These are phyloP conservation scores for Eimeria acervulina DNA, from an alignment of 169 alveolate genomes.

Conservation along the genomic window DNA sequence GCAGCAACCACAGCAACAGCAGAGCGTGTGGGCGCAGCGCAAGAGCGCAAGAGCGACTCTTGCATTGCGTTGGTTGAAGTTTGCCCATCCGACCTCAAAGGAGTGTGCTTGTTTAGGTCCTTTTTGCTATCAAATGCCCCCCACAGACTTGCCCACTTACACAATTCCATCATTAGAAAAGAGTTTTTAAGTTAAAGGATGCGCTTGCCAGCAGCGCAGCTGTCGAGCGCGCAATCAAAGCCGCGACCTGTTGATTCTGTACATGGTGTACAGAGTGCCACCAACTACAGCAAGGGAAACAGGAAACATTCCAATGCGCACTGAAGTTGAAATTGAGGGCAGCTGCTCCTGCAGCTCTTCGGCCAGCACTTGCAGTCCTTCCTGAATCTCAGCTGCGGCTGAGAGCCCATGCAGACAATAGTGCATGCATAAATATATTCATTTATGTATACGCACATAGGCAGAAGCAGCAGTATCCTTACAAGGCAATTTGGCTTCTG, in stretches of 20 bases:
- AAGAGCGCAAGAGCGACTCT: not conserved
- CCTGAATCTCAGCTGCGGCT: constrained; percentile 54
- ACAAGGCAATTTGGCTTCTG: constrained; percentile 68
- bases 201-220: not conserved
- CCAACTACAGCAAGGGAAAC: not conserved
- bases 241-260: constrained; percentile 52
- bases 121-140: not conserved
- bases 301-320: constrained; percentile 47
- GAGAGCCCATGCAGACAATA: not conserved
- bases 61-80: not conserved
- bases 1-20: not conserved
- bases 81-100: not conserved
- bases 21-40: not conserved
- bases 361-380: constrained; percentile 17
- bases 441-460: not conserved
- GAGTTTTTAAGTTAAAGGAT: not conserved
- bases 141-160: not conserved
- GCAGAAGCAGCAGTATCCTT: not conserved
- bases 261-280: constrained; percentile 40
- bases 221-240: not conserved
- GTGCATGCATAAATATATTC: too few relatives aligned
- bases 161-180: not conserved
- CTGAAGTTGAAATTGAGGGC: constrained; percentile 61
- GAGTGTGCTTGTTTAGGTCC: too few relatives aligned
- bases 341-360: constrained; percentile 50